Evolutionary conservation across 2,329 filamentous ascomycete species (phyloP).

Genomic region (Pseudogymnoascus sp.): DNA sequence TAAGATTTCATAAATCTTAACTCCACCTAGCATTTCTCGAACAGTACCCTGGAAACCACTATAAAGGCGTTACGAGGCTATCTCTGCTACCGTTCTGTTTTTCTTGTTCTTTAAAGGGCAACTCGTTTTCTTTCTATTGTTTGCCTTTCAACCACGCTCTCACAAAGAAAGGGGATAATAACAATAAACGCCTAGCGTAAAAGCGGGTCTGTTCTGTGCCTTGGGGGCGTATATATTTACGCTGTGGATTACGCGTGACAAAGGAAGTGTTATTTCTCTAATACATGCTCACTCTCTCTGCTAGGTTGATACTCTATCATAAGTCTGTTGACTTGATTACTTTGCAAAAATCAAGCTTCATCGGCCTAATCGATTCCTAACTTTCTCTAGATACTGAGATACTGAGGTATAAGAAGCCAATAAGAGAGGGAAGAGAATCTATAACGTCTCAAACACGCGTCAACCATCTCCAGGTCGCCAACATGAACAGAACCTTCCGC

Average conservation of each 20-base stretch:
- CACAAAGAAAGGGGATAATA: not conserved
- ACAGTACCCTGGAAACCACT: not conserved
- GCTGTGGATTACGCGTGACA: not conserved
- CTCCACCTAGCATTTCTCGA: not conserved
- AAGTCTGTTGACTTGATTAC: too few relatives aligned
- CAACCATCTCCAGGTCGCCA: too few relatives aligned
- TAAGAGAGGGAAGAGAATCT: too few relatives aligned
- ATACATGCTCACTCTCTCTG: not conserved
- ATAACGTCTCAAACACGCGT: too few relatives aligned
- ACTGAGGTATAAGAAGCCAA: too few relatives aligned
- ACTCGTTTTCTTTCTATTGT: not conserved
- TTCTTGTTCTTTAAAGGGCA: too few relatives aligned
- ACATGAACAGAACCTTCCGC: too few relatives aligned
- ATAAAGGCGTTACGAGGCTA: not conserved
- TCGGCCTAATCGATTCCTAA: too few relatives aligned
- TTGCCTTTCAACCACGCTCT: not conserved
- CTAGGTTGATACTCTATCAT: not conserved
- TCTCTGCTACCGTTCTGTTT: too few relatives aligned
- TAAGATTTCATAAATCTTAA: not conserved
- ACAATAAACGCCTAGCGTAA: not conserved
- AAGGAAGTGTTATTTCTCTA: not conserved
- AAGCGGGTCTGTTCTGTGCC: not conserved
- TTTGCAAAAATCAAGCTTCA: too few relatives aligned
- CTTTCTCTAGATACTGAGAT: too few relatives aligned
- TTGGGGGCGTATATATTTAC: not conserved